Evolutionary conservation across 139 green algal genomes (phyloP).

Genomic region (Auxenochlorella pyrenoidosa): DNA sequence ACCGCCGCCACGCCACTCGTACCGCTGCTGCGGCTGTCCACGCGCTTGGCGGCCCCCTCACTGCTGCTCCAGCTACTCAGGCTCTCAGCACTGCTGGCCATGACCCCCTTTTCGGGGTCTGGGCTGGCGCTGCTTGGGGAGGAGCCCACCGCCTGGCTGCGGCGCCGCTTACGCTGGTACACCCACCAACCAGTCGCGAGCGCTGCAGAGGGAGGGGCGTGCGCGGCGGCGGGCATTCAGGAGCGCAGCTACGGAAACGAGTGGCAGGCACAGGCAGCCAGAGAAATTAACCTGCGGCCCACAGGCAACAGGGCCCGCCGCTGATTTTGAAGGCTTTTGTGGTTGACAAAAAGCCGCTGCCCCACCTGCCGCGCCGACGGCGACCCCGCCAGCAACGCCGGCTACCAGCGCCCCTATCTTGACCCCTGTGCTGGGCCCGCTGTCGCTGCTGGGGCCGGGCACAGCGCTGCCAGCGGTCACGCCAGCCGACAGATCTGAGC

Average conservation of each 20-base stretch:
- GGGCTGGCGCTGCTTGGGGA: neutral
- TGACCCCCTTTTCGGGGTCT: neutral
- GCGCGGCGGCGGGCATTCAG: too few relatives aligned
- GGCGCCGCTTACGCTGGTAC: neutral
- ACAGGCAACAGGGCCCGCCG: too few relatives aligned
- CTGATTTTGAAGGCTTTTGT: too few relatives aligned
- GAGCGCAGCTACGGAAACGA: too few relatives aligned
- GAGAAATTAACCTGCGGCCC: too few relatives aligned
- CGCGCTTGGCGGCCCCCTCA: neutral
- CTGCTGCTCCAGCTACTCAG: conserved; percentile 13
- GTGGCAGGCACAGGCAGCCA: neutral
- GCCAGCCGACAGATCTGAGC: neutral
- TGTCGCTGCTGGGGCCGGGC: neutral
- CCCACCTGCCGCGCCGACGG: neutral
- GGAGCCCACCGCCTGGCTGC: neutral
- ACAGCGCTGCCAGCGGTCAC: neutral
- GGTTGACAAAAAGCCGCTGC: too few relatives aligned
- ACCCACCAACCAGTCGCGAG: neutral
- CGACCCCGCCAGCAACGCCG: neutral
- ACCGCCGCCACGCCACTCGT: neutral
- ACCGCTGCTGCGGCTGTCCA: conserved; percentile 2
- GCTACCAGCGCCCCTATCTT: neutral
- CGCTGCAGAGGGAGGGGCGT: neutral
- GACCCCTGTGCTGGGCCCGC: neutral
- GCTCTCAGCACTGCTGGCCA: conserved; percentile 1